Evolutionary conservation across 1,284 basidiomycete species (phyloP).

Genomic region (Cryptococcus sp.): DNA sequence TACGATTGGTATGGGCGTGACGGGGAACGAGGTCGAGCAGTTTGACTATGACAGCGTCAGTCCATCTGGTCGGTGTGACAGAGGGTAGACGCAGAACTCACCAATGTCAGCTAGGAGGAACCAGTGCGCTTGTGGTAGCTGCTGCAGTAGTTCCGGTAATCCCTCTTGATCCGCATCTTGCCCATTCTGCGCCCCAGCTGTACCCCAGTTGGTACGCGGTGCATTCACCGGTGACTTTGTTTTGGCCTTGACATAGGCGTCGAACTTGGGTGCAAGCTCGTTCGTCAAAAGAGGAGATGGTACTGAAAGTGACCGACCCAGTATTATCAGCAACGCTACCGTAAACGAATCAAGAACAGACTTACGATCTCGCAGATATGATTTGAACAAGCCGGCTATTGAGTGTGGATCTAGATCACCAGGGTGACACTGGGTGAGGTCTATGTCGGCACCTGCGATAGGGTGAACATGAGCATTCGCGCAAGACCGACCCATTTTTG

Average conservation of each 20-base stretch:
- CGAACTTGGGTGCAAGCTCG: conserved; percentile 69
- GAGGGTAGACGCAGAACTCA: conserved; percentile 10
- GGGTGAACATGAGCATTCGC: conserved; percentile 3
- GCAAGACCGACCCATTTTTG: conserved; percentile 5
- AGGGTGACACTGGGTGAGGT: conserved; percentile 71
- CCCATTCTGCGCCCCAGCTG: not conserved
- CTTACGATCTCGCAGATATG: conserved; percentile 57
- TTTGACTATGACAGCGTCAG: conserved; percentile 26
- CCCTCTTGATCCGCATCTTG: conserved; percentile 13
- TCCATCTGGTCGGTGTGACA: no score
- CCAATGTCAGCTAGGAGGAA: conserved; percentile 52
- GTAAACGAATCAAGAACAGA: conserved; percentile 11
- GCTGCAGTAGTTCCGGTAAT: conserved; percentile 32
- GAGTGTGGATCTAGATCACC: conserved; percentile 88
- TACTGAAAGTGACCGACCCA: conserved; percentile 58
- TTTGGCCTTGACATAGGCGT: conserved; percentile 46
- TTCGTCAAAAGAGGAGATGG: conserved; percentile 78
- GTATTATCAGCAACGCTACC: no score
- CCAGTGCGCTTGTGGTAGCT: conserved; percentile 50
- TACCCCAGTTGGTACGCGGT: not conserved
- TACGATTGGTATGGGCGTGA: conserved; percentile 40
- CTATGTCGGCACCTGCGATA: conserved; percentile 72
- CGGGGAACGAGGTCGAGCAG: conserved; percentile 47
- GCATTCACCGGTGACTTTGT: conserved; percentile 1
- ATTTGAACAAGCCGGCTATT: conserved; percentile 70